A percentile compares a stretch with the other conserved stretches of the same genome.
Conservation (phyloP, 495 filamentous ascomycete species). For the Parachaetomium inaequale region DNA sequence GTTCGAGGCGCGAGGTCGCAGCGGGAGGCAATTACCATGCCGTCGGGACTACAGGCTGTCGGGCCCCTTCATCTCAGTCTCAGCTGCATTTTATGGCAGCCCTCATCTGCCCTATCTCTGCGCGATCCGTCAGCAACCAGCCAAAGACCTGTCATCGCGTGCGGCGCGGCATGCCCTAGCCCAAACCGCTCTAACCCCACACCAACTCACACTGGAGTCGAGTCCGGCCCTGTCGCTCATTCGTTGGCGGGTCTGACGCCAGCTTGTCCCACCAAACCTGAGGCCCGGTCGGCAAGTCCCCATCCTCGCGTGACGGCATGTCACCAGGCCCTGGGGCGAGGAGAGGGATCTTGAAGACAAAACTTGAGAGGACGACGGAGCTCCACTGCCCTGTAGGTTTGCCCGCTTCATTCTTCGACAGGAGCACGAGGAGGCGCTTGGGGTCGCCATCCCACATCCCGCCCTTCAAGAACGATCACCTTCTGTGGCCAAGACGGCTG, state of each 20-base stretch:
- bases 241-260: background rate
- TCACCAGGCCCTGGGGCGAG: background rate
- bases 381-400: too few relatives aligned
- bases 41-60: background rate
- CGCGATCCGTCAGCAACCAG: background rate
- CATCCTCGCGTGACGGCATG: background rate
- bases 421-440: too few relatives aligned
- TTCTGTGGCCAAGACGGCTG: slow-evolving; percentile 4
- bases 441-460: too few relatives aligned
- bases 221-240: background rate
- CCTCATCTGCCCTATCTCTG: background rate
- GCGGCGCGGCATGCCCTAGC: background rate
- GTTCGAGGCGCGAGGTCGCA: too few relatives aligned
- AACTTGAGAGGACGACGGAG: too few relatives aligned
- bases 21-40: background rate
- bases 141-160: background rate
- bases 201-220: background rate
- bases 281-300: background rate
- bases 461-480: background rate
- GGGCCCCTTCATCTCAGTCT: background rate
- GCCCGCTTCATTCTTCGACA: too few relatives aligned
- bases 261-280: background rate
- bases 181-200: slow-evolving; percentile 3
- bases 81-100: background rate
- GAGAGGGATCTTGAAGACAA: background rate